Evolutionary conservation across 805 yeast genomes (phyloP).

Genomic region (Nadsonia fulvescens): DNA sequence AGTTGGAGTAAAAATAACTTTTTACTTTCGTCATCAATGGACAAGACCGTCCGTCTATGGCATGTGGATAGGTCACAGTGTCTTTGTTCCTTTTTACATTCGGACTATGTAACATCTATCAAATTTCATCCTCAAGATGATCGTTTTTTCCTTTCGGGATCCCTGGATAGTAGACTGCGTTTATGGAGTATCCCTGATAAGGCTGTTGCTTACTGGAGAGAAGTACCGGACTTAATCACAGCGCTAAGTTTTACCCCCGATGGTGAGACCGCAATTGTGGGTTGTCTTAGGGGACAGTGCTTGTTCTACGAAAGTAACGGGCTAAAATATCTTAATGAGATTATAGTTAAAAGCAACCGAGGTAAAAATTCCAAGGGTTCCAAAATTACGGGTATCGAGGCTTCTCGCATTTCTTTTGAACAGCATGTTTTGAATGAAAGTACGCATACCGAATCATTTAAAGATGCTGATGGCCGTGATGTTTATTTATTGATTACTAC

Average conservation of each 20-base stretch:
- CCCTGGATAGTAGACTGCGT: conserved; percentile 55
- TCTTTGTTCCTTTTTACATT: conserved; percentile 46
- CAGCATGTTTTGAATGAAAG: conserved; percentile 4
- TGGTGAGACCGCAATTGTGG: conserved; percentile 40
- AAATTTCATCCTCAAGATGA: conserved; percentile 76
- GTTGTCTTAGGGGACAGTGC: conserved; percentile 64
- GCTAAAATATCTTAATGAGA: conserved; percentile 32
- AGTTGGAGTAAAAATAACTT: conserved; percentile 86
- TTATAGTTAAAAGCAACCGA: conserved; percentile 19
- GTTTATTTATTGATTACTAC: conserved; percentile 44
- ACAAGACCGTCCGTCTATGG: conserved; percentile 70
- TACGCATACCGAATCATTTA: conserved; percentile 4
- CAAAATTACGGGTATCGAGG: conserved; percentile 61
- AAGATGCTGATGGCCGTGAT: conserved; percentile 16
- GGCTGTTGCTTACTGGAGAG: conserved; percentile 39
- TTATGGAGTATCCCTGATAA: conserved; percentile 77
- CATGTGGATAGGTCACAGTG: conserved; percentile 52
- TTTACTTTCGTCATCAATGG: conserved; percentile 66
- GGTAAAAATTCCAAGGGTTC: conserved; percentile 25
- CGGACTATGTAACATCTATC: conserved; percentile 70
- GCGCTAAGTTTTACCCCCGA: conserved; percentile 57
- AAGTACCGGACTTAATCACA: conserved; percentile 51
- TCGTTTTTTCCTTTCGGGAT: conserved; percentile 68
- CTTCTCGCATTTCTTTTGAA: conserved; percentile 10
- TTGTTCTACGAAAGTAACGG: conserved; percentile 46